These are phyloP conservation scores for Graphilbum sp. DNA, from an alignment of 2,329 filamentous ascomycete genomes.

Conservation along the genomic window DNA sequence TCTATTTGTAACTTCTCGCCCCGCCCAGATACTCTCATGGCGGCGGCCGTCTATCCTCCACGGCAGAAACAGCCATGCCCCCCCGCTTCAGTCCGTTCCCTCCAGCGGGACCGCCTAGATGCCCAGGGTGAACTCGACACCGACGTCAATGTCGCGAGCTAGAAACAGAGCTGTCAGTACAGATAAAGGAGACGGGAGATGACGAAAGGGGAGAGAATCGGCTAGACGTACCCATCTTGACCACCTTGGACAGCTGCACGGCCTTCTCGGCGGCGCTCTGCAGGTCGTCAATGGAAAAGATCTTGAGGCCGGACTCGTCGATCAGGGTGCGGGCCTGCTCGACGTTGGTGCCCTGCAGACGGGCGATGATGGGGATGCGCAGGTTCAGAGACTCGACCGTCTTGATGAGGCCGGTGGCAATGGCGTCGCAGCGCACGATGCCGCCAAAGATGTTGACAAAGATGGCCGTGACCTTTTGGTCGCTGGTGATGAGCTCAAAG, in stretches of 20 bases:
- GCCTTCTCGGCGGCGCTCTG: slow-evolving; percentile 96
- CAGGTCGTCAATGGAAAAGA: slow-evolving; percentile 97
- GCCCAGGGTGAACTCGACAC: slow-evolving; percentile 86
- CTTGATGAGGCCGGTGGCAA: slow-evolving; percentile 88
- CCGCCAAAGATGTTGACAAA: slow-evolving; percentile 99
- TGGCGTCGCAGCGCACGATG: slow-evolving; percentile 95
- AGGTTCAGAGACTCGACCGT: slow-evolving; percentile 92
- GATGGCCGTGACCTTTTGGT: slow-evolving; percentile 95
- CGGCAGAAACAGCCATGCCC: neutral
- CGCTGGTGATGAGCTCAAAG: slow-evolving; percentile 96
- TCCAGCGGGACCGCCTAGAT: slow-evolving; percentile 41
- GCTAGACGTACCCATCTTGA: slow-evolving; percentile 71
- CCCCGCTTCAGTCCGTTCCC: neutral
- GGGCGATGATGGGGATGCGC: slow-evolving; percentile 89
- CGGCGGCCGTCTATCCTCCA: too few relatives aligned
- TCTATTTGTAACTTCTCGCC: neutral
- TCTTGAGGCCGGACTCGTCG: slow-evolving; percentile 96
- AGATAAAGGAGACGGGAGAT: too few relatives aligned
- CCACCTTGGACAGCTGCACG: slow-evolving; percentile 96
- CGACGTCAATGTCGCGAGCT: slow-evolving; percentile 93
- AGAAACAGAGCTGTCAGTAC: too few relatives aligned
- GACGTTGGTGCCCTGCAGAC: slow-evolving; percentile 97
- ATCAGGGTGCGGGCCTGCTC: slow-evolving; percentile 83
- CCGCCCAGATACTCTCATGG: neutral
- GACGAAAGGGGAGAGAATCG: neutral